Base-by-base conservation (phyloP, 2,329 filamentous ascomycete species). In the Akanthomyces uredinophilus region DNA sequence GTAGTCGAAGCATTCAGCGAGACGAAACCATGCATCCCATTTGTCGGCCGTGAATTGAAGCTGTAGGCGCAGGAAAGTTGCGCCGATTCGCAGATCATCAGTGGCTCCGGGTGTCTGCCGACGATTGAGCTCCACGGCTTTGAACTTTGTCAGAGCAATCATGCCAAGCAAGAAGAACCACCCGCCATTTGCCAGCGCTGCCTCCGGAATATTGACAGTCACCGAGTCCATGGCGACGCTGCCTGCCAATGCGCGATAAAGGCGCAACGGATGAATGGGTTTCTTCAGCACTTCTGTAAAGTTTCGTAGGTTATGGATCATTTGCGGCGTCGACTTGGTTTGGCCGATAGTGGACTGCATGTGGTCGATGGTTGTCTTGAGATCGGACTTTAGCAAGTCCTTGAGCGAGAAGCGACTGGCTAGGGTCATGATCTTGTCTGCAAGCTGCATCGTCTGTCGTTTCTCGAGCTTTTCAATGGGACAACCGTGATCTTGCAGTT, bases 111-210 rank as follows among this genome's bases (percentile, higher is more conserved):
- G 89, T 3, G 85, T 91, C 68, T 92, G 83, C 22, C 92, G 85
- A 69, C 94, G 91, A 64, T 81, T 93, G 75, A 78, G 83, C 79
- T 79, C 90, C 71, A 84, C 83, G 37, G 79, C 82, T 66, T 86
- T 86, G 72, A 96, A 98, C 69, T 92, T 96, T 49, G 89, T 91
- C 62, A 98, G 81, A 2, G 91, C 88, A 61, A 96, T 90, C 81
- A 95, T 90, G 22, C 94, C 94, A 65, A 96, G 84, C 35, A 97
- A 78, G 73, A 95, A 96, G 73, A 92, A 96, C 94, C 94, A 98
- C 51, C 92, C 91, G 67, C 91, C 89, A 27, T 86, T 85, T 0
- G 93, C 92, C 39, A 96, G 77, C 0, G 84, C 83, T 58, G 87
- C 88, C 63, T 95, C 89, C 0, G 85, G 82, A 2, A 83, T 82